Percentiles rank a stretch among this genome's conserved stretches.
These are phyloP conservation scores for Apophysomyces ossiformis DNA, from an alignment of 371 early-diverging fungal species.

Conservation along the genomic window DNA sequence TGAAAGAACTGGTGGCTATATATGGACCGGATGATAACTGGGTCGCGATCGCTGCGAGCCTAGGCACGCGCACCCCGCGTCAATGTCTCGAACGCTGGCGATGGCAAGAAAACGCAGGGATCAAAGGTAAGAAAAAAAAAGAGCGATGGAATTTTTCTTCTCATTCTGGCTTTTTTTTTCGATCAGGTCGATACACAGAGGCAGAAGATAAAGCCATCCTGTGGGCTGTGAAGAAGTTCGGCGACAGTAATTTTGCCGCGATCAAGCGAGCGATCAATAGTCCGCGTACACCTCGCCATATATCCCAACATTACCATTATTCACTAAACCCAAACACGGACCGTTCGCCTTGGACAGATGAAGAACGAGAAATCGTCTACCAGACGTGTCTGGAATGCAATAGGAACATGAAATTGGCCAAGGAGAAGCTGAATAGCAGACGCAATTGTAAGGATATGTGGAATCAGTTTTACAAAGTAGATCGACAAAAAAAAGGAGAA, in stretches of 20 bases:
- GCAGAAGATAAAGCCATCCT: constrained; percentile 38
- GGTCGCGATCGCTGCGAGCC: constrained; percentile 19
- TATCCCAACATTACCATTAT: constrained; percentile 47
- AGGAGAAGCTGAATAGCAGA: constrained; percentile 19
- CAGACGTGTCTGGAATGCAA: constrained; percentile 11
- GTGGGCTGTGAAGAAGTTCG: constrained; percentile 35
- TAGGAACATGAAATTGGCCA: constrained; percentile 32
- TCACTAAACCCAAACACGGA: constrained; percentile 34
- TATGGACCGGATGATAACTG: constrained; percentile 29
- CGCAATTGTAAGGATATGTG: constrained; percentile 48
- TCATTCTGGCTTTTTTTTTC: background rate
- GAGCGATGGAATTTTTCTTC: background rate
- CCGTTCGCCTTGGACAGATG: constrained; percentile 41
- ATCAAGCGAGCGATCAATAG: constrained; percentile 32
- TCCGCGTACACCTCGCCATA: constrained; percentile 42
- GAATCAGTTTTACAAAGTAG: constrained; percentile 30
- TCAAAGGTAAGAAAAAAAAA: constrained; percentile 16
- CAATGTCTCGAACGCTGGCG: constrained; percentile 50
- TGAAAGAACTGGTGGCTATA: constrained; percentile 13
- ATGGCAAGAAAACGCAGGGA: constrained; percentile 31
- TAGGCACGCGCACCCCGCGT: constrained; percentile 32
- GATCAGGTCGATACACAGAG: constrained; percentile 34
- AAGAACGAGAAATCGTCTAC: constrained; percentile 30
- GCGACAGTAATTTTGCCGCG: constrained; percentile 37
- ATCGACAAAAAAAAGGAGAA: background rate